Evolutionary conservation across 768 basidiomycete species (phyloP).

Genomic region (Naganishia vaughanmartiniae): DNA sequence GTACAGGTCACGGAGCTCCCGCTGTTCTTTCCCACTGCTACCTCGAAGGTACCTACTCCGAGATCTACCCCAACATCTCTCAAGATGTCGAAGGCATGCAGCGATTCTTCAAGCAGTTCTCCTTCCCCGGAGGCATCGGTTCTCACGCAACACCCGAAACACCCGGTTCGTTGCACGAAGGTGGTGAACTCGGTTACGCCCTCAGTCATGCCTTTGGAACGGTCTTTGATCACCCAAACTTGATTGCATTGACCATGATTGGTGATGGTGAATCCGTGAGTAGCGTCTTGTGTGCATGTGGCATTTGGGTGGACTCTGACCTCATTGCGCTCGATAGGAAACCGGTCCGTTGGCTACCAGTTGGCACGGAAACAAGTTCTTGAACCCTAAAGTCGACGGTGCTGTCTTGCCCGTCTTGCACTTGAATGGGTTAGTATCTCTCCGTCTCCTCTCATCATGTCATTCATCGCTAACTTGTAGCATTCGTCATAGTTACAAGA

Average conservation of each 20-base stretch:
- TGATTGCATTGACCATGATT: slow-evolving; percentile 73
- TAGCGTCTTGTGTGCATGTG: not conserved
- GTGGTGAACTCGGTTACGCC: slow-evolving; percentile 84
- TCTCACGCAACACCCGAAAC: slow-evolving; percentile 67
- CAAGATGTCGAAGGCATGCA: slow-evolving; percentile 43
- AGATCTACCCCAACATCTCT: slow-evolving; percentile 47
- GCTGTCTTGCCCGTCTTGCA: slow-evolving; percentile 86
- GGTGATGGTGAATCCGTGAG: slow-evolving; percentile 63
- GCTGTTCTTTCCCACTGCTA: slow-evolving; percentile 77
- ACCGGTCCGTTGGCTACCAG: slow-evolving; percentile 49
- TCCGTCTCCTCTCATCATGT: not conserved
- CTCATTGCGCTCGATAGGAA: slow-evolving; percentile 55
- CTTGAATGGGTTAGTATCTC: slow-evolving; percentile 76
- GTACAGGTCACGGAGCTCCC: slow-evolving; percentile 75
- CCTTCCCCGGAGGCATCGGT: slow-evolving; percentile 68
- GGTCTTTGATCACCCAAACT: slow-evolving; percentile 83
- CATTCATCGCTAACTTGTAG: not conserved
- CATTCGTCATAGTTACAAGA: slow-evolving; percentile 33
- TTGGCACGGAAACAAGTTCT: slow-evolving; percentile 84
- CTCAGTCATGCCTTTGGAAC: slow-evolving; percentile 72
- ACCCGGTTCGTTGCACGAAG: slow-evolving; percentile 85
- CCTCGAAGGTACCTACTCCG: slow-evolving; percentile 65
- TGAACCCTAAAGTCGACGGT: slow-evolving; percentile 83
- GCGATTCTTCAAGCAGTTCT: slow-evolving; percentile 70
- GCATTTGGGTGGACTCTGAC: not conserved